phyloP scores from a whole-genome alignment of 768 basidiomycete genomes.

The Boletus vermiculosoides region DNA sequence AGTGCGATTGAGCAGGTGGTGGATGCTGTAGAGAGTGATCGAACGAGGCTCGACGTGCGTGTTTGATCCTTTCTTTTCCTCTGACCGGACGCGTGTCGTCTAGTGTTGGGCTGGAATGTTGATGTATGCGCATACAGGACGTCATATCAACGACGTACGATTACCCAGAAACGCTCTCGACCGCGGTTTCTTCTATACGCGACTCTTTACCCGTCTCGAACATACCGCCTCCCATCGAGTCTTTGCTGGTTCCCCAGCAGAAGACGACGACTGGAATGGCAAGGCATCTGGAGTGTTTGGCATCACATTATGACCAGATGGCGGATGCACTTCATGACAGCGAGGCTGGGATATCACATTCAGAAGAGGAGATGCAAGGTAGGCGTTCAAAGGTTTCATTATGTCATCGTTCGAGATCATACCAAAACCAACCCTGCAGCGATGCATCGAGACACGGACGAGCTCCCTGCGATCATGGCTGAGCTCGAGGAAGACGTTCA shows the following conservation, averaged over 20 bases:
- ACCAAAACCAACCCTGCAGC: slow-evolving; percentile 39
- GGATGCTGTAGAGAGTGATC: slow-evolving; percentile 71
- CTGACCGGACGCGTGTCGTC: not conserved
- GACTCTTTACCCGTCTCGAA: slow-evolving; percentile 45
- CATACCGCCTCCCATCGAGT: slow-evolving; percentile 42
- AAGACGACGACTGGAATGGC: slow-evolving; percentile 66
- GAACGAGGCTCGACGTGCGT: slow-evolving; percentile 65
- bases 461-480: slow-evolving; percentile 68
- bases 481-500: slow-evolving; percentile 63
- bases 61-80: not conserved
- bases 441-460: slow-evolving; percentile 80
- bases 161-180: slow-evolving; percentile 62
- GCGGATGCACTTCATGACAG: slow-evolving; percentile 60
- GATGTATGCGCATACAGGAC: slow-evolving; percentile 41
- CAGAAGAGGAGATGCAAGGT: slow-evolving; percentile 72
- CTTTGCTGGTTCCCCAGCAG: slow-evolving; percentile 49
- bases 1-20: slow-evolving; percentile 73
- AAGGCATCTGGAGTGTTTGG: slow-evolving; percentile 63
- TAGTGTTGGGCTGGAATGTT: not conserved
- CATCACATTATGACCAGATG: slow-evolving; percentile 79
- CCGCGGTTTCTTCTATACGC: slow-evolving; percentile 55
- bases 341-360: slow-evolving; percentile 66
- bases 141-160: slow-evolving; percentile 60
- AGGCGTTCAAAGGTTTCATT: not conserved
- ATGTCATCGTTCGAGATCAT: not conserved